Conservation (phyloP, 2,329 filamentous ascomycete genomes). For the Remersonia thermophila region DNA sequence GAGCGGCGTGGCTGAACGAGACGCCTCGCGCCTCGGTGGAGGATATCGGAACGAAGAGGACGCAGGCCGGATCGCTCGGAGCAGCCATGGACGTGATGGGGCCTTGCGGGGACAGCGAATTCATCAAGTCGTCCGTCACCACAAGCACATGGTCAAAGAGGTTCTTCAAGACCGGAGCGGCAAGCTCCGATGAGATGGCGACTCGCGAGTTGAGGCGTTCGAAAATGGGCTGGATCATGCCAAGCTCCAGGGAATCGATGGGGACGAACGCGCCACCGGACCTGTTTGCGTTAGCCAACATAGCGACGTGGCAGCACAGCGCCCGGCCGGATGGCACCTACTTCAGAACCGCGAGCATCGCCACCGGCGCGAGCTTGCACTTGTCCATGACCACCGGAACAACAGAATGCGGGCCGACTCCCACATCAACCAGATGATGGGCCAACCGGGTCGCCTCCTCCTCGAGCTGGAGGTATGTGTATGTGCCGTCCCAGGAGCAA, state of each 20-base stretch:
- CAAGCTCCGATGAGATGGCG: constrained; percentile 32
- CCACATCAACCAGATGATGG: constrained; percentile 36
- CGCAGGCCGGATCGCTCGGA: constrained; percentile 42
- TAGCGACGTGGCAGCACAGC: constrained; percentile 19
- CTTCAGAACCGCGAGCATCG: constrained; percentile 58
- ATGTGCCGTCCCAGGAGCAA: constrained; percentile 32
- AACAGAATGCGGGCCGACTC: constrained; percentile 39
- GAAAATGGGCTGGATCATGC: constrained; percentile 30
- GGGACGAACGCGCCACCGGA: constrained; percentile 39
- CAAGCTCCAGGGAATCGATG: constrained; percentile 33
- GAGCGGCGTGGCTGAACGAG: constrained; percentile 47
- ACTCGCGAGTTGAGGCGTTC: constrained; percentile 32
- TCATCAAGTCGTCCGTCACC: constrained; percentile 13
- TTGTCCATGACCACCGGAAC: constrained; percentile 60
- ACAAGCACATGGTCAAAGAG: constrained; percentile 30
- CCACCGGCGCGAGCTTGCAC: constrained; percentile 53
- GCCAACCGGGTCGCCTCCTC: constrained; percentile 27
- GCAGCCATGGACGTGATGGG: constrained; percentile 18
- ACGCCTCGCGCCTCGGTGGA: constrained; percentile 47
- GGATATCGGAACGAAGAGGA: constrained; percentile 48
- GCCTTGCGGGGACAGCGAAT: constrained; percentile 12
- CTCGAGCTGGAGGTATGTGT: constrained; percentile 30
- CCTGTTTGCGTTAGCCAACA: constrained; percentile 19
- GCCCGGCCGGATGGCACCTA: constrained; percentile 27
- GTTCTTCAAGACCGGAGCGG: constrained; percentile 27